Percentiles rank a stretch among this genome's conserved stretches.
These are phyloP conservation scores for Tuber indicum DNA, from an alignment of 495 filamentous ascomycete species.

Conservation along the genomic window DNA sequence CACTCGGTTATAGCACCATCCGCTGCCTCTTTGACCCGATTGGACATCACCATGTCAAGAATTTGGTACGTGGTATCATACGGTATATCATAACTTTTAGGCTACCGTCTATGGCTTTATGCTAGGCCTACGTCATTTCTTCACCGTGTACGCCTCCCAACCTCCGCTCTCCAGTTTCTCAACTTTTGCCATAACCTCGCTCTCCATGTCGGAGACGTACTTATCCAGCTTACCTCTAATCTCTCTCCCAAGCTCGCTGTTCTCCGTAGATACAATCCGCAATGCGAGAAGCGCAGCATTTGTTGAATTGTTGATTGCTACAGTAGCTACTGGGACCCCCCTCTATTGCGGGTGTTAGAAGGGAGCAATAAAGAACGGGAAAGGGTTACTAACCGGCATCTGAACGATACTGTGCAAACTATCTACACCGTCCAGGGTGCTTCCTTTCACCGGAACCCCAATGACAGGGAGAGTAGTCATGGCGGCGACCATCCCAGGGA, in stretches of 20 bases:
- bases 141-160: slow-evolving; percentile 62
- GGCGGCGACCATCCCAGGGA: slow-evolving; percentile 86
- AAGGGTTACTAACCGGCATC: slow-evolving; percentile 63
- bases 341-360: slow-evolving; percentile 42
- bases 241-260: slow-evolving; percentile 48
- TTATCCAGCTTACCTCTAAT: slow-evolving; percentile 57
- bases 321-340: slow-evolving; percentile 78
- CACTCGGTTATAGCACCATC: not conserved
- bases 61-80: not conserved
- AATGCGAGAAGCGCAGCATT: slow-evolving; percentile 89
- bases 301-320: slow-evolving; percentile 87
- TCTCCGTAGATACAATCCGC: slow-evolving; percentile 67
- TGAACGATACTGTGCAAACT: slow-evolving; percentile 84
- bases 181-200: slow-evolving; percentile 59
- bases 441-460: slow-evolving; percentile 84
- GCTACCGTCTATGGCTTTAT: slow-evolving; percentile 8
- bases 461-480: slow-evolving; percentile 86
- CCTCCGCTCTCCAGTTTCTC: slow-evolving; percentile 60
- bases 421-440: slow-evolving; percentile 78
- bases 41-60: not conserved
- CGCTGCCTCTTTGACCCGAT: not conserved
- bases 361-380: not conserved
- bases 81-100: not conserved
- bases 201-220: slow-evolving; percentile 60
- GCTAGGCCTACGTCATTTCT: slow-evolving; percentile 45